These are phyloP conservation scores for Gentiana straminea DNA, from an alignment of 257 asterid species.

Conservation along the genomic window DNA sequence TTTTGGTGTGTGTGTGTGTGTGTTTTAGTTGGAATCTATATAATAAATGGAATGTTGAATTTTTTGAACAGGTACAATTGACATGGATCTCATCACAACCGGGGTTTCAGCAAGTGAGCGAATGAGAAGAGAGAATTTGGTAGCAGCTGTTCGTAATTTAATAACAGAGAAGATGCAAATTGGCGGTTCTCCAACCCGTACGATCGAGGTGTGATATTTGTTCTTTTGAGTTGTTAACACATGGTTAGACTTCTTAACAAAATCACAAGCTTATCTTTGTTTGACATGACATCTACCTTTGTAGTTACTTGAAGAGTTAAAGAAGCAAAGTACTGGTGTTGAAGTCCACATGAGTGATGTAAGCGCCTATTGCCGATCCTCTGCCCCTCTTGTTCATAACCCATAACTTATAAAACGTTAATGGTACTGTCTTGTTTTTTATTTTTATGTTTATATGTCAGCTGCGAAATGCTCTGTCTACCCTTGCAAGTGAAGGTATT, in stretches of 20 bases:
- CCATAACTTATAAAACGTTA: background rate
- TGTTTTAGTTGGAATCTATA: background rate
- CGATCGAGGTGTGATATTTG: constrained; percentile 55
- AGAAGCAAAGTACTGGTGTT: constrained; percentile 41
- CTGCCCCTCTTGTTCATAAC: background rate
- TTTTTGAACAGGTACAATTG: constrained; percentile 69
- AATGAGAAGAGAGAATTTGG: constrained; percentile 86
- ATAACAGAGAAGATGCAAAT: constrained; percentile 86
- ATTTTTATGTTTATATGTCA: constrained; percentile 13
- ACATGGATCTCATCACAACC: constrained; percentile 96
- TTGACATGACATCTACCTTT: constrained; percentile 5
- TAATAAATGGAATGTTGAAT: background rate
- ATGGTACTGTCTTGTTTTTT: constrained; percentile 1
- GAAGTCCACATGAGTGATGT: constrained; percentile 78
- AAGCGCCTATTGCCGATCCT: constrained; percentile 6
- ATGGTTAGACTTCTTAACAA: background rate
- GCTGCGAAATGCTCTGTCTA: constrained; percentile 80
- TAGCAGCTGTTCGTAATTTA: constrained; percentile 52
- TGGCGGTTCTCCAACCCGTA: constrained; percentile 72
- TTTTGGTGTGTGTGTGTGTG: too few species aligned
- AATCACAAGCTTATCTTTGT: constrained; percentile 11
- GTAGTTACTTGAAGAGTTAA: constrained; percentile 84
- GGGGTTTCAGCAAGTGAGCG: constrained; percentile 99
- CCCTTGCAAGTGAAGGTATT: constrained; percentile 80
- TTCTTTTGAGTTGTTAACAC: background rate